Evolutionary conservation across 768 basidiomycete genomes (phyloP).

Genomic region (Lactifluus rugatus): DNA sequence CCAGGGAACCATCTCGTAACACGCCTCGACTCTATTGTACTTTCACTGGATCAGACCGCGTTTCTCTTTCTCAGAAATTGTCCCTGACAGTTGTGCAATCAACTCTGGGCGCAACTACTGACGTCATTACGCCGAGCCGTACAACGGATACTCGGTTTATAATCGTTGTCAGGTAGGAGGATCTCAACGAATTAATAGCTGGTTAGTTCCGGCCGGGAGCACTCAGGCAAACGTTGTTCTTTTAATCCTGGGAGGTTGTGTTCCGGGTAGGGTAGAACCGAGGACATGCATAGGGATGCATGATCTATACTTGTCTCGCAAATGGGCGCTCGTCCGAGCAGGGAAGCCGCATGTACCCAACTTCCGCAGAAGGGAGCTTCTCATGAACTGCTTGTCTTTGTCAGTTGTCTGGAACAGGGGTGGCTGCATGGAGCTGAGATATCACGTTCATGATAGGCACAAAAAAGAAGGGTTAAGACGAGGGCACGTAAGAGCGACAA

Average conservation of each 20-base stretch:
- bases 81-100: neutral
- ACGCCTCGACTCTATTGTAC: neutral
- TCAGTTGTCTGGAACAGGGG: neutral
- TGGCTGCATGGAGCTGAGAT: neutral
- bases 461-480: neutral
- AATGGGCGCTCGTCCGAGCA: neutral
- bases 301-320: neutral
- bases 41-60: neutral
- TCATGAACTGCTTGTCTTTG: neutral
- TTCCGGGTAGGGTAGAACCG: neutral
- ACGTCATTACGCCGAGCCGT: neutral
- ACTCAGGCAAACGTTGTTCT: neutral
- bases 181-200: neutral
- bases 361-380: constrained; percentile 1
- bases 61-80: neutral
- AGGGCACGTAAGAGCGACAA: neutral
- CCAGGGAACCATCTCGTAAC: constrained; percentile 9
- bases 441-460: constrained; percentile 5
- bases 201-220: neutral
- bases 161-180: neutral
- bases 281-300: neutral
- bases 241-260: neutral
- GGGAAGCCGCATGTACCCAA: neutral
- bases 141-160: neutral
- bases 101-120: neutral